Evolutionary conservation across 495 filamentous ascomycete genomes (phyloP), one percentile per base, ranked within the genome.

Genomic region (Penicillium fimorum): DNA sequence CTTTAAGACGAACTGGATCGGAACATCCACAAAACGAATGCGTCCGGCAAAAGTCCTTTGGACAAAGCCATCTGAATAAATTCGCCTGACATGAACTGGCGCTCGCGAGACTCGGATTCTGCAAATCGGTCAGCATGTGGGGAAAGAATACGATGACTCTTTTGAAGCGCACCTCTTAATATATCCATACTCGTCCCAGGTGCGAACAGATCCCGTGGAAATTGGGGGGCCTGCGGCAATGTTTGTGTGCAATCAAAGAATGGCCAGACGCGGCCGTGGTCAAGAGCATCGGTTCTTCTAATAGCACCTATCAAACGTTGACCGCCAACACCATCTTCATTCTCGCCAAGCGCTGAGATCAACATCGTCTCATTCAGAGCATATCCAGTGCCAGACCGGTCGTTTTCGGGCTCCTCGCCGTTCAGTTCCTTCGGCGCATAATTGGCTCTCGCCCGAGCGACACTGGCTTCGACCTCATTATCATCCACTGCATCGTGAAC

Each of bases 11-110:
- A 56, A 83, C 82, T 63, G 58, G 90, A 84, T 40, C 84, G 73
- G 11, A 95, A 73, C 3, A 93, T 79, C 91, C 91, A 96, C 18
- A 76, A 47, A 22, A 91, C 76, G 18, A 95, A 62, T 53, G 90
- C 84, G 50, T 91, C 83, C 2, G 92, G 86, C 6, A 94, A 71
- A 13, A 69, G 70, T 35, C 74, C 70, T 53, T 76, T 78, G 17
- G 66, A 65, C 27, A 86, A 73, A 18, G 87, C 79, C 41, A 47
- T 54, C 32, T 37, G 42, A 37, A 54, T 47, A 56, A 84, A 78
- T 57, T 83, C 81, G 2, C 91, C 91, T 45, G 87, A 86, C 41
- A 89, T 70, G 56, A 95, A 82, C 3, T 81, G 74, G 59, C 89
- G 83, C 37, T 83, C 73, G 42, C 89, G 78, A 43, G 73, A 68